Conservation (phyloP, 768 basidiomycete genomes). For the Tephrocybe rancida region DNA sequence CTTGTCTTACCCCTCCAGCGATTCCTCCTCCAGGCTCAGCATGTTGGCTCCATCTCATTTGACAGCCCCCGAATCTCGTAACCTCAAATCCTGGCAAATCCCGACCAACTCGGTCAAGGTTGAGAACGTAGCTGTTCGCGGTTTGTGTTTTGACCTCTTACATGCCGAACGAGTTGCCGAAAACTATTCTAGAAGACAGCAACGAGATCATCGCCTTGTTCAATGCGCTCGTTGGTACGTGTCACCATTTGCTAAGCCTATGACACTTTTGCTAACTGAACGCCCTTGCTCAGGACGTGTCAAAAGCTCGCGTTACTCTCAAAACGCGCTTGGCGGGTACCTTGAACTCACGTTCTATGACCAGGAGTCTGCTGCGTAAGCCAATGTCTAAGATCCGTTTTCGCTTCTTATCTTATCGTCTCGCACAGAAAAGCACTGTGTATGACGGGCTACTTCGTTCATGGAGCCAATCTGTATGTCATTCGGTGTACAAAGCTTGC, state of each 20-base stretch:
- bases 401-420: background rate
- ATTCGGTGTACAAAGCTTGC: slow-evolving; percentile 6
- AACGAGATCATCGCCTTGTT: slow-evolving; percentile 59
- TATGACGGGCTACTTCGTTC: slow-evolving; percentile 64
- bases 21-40: slow-evolving; percentile 10
- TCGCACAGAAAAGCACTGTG: slow-evolving; percentile 62
- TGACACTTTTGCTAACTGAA: background rate
- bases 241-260: background rate
- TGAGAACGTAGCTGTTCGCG: slow-evolving; percentile 46
- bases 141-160: slow-evolving; percentile 23
- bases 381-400: background rate
- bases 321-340: slow-evolving; percentile 37
- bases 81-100: slow-evolving; percentile 29
- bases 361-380: slow-evolving; percentile 53
- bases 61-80: slow-evolving; percentile 20
- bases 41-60: slow-evolving; percentile 17
- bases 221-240: slow-evolving; percentile 55
- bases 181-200: slow-evolving; percentile 27
- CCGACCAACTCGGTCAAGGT: slow-evolving; percentile 49
- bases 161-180: background rate
- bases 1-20: slow-evolving; percentile 20
- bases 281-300: slow-evolving; percentile 46
- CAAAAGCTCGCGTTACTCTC: slow-evolving; percentile 43
- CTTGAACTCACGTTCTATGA: slow-evolving; percentile 57
- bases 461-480: slow-evolving; percentile 58